Percentiles rank a stretch among this genome's conserved stretches.
These are phyloP conservation scores for Hordeum marinum DNA, from an alignment of 176 grass and related monocot genomes.

Conservation along the genomic window DNA sequence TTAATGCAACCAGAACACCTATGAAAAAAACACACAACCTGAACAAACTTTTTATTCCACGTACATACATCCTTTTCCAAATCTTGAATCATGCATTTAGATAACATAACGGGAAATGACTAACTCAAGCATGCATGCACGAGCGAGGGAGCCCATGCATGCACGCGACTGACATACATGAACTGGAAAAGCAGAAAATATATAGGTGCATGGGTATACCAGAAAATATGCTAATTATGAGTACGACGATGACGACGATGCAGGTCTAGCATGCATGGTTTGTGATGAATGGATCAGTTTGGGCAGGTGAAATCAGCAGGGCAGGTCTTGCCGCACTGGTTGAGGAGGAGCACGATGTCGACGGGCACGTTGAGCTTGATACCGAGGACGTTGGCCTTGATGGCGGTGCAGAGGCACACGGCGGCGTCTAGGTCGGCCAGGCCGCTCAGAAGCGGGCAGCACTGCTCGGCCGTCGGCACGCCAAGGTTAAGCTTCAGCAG, in stretches of 20 bases:
- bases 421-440: neutral
- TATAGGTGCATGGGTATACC: neutral
- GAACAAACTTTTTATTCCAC: slow-evolving; percentile 8
- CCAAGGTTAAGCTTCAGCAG: slow-evolving; percentile 9
- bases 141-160: neutral
- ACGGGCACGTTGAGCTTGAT: slow-evolving; percentile 4
- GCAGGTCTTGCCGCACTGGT: slow-evolving; percentile 1
- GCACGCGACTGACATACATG: neutral
- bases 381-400: slow-evolving; percentile 23
- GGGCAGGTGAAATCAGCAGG: neutral
- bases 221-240: too few relatives aligned
- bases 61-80: neutral
- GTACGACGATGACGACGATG: too few relatives aligned
- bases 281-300: neutral
- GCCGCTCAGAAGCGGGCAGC: slow-evolving; percentile 17
- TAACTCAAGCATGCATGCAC: neutral
- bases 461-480: slow-evolving; percentile 27
- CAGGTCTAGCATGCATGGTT: neutral
- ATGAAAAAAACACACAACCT: neutral
- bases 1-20: neutral
- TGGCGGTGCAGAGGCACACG: neutral
- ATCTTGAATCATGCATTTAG: neutral
- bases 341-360: neutral
- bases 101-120: neutral
- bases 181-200: neutral